phyloP scores from a whole-genome alignment of 352 stramenopile species.

The Globisporangium sylvaticum region DNA sequence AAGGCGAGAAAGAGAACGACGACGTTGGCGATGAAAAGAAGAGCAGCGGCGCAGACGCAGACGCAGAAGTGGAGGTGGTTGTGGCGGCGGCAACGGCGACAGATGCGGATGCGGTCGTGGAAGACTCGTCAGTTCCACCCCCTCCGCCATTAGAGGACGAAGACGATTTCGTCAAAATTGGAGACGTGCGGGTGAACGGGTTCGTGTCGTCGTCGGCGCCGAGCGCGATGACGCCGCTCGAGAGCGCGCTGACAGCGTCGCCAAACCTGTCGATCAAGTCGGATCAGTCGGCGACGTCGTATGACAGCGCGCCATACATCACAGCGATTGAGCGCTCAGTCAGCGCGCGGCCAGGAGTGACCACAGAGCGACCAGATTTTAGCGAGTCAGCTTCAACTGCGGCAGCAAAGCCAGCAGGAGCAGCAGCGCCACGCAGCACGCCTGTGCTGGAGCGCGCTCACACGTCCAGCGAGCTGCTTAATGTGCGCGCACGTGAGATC shows the following conservation, averaged over 20 bases:
- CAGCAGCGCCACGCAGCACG: conserved; percentile 21
- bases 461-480: conserved; percentile 70
- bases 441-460: conserved; percentile 65
- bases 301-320: conserved; percentile 37
- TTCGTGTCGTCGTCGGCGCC: conserved; percentile 33
- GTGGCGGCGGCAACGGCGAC: neutral
- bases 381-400: conserved; percentile 1
- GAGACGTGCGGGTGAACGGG: conserved; percentile 17
- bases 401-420: neutral
- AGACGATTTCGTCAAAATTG: neutral
- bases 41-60: neutral
- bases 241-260: conserved; percentile 25
- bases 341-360: conserved; percentile 26
- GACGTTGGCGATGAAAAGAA: neutral
- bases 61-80: neutral
- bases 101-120: neutral
- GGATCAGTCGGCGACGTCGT: conserved; percentile 37
- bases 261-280: conserved; percentile 26
- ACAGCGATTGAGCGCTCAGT: conserved; percentile 36
- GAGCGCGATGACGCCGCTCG: conserved; percentile 30
- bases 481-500: conserved; percentile 44
- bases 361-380: conserved; percentile 28
- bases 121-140: neutral
- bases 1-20: neutral
- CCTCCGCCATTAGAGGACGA: conserved; percentile 5